Evolutionary conservation across 2,329 filamentous ascomycete genomes (phyloP).

Genomic region (Paraphoma sp.): DNA sequence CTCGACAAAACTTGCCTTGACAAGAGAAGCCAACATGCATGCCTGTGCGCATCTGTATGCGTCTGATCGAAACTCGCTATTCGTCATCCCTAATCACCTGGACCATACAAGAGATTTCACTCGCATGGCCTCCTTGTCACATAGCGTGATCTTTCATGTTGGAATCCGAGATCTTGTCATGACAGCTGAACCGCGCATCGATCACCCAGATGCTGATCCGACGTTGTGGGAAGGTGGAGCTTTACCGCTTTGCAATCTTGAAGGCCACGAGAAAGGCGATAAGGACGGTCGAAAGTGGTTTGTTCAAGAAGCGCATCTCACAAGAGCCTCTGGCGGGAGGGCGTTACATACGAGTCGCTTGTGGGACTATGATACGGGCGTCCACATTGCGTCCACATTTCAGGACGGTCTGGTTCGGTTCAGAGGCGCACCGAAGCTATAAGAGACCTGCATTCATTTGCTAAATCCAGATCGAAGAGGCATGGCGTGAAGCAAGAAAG

Average conservation of each 20-base stretch:
- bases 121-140: constrained; percentile 40
- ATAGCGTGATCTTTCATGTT: constrained; percentile 44
- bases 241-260: constrained; percentile 30
- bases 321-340: constrained; percentile 30
- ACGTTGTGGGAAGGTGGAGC: constrained; percentile 31
- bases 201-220: constrained; percentile 24
- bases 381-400: constrained; percentile 41
- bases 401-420: constrained; percentile 43
- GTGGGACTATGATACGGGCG: constrained; percentile 38
- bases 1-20: constrained; percentile 5
- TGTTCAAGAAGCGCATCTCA: constrained; percentile 38
- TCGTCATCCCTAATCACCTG: constrained; percentile 58
- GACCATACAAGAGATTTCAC: constrained; percentile 29
- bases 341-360: constrained; percentile 36
- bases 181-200: constrained; percentile 5
- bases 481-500: too few species aligned
- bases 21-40: constrained; percentile 57
- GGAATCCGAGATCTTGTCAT: constrained; percentile 22
- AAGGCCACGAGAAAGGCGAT: constrained; percentile 17
- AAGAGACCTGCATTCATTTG: neutral
- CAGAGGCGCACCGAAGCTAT: constrained; percentile 3
- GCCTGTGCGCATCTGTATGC: constrained; percentile 65
- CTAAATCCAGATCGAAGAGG: too few species aligned
- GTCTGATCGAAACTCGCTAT: constrained; percentile 62
- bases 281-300: constrained; percentile 41